phyloP scores from a whole-genome alignment of 2,329 filamentous ascomycete species.

The Nigrospora osmanthi region DNA sequence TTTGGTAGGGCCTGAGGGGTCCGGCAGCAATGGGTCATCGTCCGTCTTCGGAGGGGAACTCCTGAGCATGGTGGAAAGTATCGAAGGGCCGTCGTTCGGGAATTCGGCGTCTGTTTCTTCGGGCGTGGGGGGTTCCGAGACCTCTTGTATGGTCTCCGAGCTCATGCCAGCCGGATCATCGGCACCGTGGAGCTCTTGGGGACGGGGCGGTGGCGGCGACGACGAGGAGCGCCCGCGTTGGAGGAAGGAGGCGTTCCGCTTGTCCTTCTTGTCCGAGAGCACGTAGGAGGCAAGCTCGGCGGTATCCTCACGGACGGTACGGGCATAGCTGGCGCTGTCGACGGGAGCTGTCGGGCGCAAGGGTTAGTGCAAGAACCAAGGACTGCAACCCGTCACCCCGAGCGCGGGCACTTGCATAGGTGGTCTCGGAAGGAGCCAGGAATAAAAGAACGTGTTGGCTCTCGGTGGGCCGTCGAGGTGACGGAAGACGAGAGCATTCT shows the following conservation, averaged over 20 bases:
- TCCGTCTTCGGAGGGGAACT: conserved; percentile 33
- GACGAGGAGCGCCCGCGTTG: conserved; percentile 26
- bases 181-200: conserved; percentile 14
- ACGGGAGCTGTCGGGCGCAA: conserved; percentile 31
- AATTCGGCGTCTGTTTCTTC: conserved; percentile 9
- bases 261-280: conserved; percentile 53
- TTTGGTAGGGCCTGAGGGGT: conserved; percentile 1
- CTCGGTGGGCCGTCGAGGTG: conserved; percentile 39
- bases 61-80: conserved; percentile 40
- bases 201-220: conserved; percentile 16
- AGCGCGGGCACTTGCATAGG: conserved; percentile 35
- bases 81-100: conserved; percentile 17
- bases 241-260: conserved; percentile 37
- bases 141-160: conserved; percentile 18
- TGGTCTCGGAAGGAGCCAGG: conserved; percentile 56
- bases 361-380: conserved; percentile 8
- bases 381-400: background rate
- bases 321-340: conserved; percentile 68
- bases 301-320: conserved; percentile 76
- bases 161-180: conserved; percentile 7
- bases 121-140: conserved; percentile 18
- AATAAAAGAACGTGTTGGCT: conserved; percentile 65
- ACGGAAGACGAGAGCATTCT: conserved; percentile 24
- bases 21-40: background rate
- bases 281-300: conserved; percentile 80